Base-by-base conservation (phyloP, 2,329 filamentous ascomycete genomes). In the Pseudocercospora macadamiae region DNA sequence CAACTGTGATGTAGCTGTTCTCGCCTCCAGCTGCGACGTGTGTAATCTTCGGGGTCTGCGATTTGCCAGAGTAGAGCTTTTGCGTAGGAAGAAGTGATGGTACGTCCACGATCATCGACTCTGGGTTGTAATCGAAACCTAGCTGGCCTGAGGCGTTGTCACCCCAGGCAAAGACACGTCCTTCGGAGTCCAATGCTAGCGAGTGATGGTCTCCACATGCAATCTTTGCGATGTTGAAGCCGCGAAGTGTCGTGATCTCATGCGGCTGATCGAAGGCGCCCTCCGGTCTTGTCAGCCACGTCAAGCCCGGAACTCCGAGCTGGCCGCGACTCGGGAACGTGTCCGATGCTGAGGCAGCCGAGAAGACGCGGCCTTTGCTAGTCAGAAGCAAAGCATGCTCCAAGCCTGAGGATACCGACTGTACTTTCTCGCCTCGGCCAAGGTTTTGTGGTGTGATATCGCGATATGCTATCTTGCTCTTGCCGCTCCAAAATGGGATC, bases 81-180 rank as follows among this genome's bases (percentile, higher is more conserved):
- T 85, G 83, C 36, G 90, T 83, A 1, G 90, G 84, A 2, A 97
- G 73, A 4, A 87, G 82, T 3, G 86, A 85, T 0, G 95, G 92
- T 0, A 82, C 82, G 64, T 93, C 89, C 21, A 89, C 79, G 57
- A 78, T 83, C 6, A 85, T 80, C 14, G 84, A 79, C 25, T 88
- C 83, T 0, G 83, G 73, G 49, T 86, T 86, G 54, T 83, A 85
- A 51, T 91, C 86, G 67, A 93, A 86, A n/a, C 93, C 93, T 3
- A 97, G 82, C 74, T 97, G 95, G n/a, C 95, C 95, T 42, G 86
- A 84, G 0, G 87, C 87, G 76, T 97, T 97, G 74, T 97, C 93
- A 34, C 95, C 95, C 76, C 96, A 97, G 5, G 87, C 82, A 74
- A 95, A 96, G 14, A 95, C 83, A 14, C 86, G 85, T 14, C 93